phyloP scores from a whole-genome alignment of 2,329 filamentous ascomycete genomes.

The Helotiales sp. region DNA sequence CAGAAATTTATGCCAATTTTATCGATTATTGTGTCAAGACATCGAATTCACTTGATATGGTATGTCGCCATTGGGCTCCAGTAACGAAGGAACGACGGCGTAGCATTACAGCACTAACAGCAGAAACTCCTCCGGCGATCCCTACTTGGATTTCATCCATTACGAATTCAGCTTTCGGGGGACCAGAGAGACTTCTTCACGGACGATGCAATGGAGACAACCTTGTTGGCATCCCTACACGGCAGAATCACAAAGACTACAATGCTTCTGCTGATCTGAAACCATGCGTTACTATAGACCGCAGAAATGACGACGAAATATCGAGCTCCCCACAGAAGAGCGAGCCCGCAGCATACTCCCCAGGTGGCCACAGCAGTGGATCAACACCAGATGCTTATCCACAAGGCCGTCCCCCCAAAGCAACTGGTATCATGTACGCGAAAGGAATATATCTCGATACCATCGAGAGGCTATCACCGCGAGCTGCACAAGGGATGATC shows the following conservation, averaged over 20 bases:
- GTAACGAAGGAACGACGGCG: conserved; percentile 3
- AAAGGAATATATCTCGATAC: conserved; percentile 15
- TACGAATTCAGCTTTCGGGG: conserved; percentile 16
- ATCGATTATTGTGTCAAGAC: conserved; percentile 27
- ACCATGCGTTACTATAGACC: conserved; percentile 7
- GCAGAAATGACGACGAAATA: neutral
- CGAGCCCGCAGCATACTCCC: neutral
- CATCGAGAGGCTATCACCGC: conserved; percentile 5
- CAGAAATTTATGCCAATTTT: conserved; percentile 25
- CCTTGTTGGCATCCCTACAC: conserved; percentile 17
- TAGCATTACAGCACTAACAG: neutral
- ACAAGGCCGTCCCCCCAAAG: neutral
- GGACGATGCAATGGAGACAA: conserved; percentile 23
- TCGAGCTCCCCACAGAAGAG: neutral
- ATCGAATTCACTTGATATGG: conserved; percentile 25
- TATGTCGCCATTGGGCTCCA: conserved; percentile 25
- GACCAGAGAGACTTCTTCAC: neutral
- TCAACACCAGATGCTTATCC: neutral
- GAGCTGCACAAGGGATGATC: conserved; percentile 15
- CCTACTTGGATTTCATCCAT: conserved; percentile 24
- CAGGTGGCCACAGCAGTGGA: neutral
- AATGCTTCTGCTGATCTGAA: conserved; percentile 13
- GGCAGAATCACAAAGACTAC: conserved; percentile 14
- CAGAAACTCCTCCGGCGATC: neutral
- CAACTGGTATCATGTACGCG: conserved; percentile 2